Evolutionary conservation across 176 grass and related monocot genomes (phyloP).

Genomic region (sorghum (Sorghum bicolor)): DNA sequence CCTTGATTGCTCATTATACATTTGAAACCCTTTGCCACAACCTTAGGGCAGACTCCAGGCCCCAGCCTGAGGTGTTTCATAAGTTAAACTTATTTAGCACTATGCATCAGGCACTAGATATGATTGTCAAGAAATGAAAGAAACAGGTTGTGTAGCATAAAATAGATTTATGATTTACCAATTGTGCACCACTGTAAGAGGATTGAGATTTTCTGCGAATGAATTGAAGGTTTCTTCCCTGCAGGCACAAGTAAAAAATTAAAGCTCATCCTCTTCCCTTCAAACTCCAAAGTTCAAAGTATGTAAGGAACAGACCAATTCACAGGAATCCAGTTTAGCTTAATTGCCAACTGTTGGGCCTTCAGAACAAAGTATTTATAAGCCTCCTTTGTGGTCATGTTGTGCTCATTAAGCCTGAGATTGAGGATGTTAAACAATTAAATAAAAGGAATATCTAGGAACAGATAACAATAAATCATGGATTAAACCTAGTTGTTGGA

Average conservation of each 20-base stretch:
- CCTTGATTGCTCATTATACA: constrained; percentile 99
- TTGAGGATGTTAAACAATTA: background rate
- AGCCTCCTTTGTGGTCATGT: constrained; percentile 88
- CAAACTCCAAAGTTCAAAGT: background rate
- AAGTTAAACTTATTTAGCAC: background rate
- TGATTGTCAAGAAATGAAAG: background rate
- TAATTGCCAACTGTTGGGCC: constrained; percentile 77
- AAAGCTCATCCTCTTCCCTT: background rate
- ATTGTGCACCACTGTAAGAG: constrained; percentile 82
- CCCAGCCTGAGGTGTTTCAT: constrained; percentile 56
- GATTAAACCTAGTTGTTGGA: constrained; percentile 10
- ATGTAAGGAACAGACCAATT: constrained; percentile 57
- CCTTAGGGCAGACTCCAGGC: constrained; percentile 88
- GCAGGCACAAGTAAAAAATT: constrained; percentile 7
- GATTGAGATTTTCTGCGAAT: constrained; percentile 81
- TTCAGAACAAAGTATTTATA: constrained; percentile 95
- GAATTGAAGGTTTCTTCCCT: constrained; percentile 99
- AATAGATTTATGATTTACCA: constrained; percentile 48
- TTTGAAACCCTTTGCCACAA: constrained; percentile 80
- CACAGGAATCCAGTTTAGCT: constrained; percentile 79
- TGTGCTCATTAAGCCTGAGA: constrained; percentile 68
- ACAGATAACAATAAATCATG: background rate
- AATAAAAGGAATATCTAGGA: constrained; percentile 12
- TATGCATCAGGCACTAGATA: background rate
- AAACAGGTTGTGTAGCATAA: constrained; percentile 1